A percentile compares a stretch with the other conserved stretches of the same genome.
phyloP scores from a whole-genome alignment of 1,284 basidiomycete genomes.

The Tilletia horrida region DNA sequence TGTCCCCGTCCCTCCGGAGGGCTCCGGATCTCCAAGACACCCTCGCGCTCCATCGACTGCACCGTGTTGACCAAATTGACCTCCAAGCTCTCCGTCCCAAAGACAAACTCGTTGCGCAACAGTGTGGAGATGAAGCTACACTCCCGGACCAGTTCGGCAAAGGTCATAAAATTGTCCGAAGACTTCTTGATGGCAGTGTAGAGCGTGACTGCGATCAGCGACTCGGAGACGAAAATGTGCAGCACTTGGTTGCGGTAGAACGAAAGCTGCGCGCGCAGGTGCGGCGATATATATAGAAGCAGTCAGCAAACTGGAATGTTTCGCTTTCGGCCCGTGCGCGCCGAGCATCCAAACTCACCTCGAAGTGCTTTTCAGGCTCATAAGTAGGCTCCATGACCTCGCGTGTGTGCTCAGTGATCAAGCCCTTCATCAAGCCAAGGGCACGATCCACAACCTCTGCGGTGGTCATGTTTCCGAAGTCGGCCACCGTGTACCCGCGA shows the following conservation, averaged over 20 bases:
- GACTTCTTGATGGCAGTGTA: constrained; percentile 56
- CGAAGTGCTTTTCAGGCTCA: constrained; percentile 53
- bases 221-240: constrained; percentile 49
- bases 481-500: constrained; percentile 55
- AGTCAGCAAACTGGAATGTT: too few species aligned
- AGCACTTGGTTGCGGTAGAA: constrained; percentile 33
- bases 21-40: constrained; percentile 27
- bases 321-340: too few species aligned
- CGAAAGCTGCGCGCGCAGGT: constrained; percentile 19
- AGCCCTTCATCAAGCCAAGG: constrained; percentile 51
- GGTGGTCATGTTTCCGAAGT: constrained; percentile 50
- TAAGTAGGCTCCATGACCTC: constrained; percentile 55
- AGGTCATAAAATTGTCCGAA: constrained; percentile 48
- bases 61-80: constrained; percentile 49
- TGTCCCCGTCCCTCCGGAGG: constrained; percentile 24
- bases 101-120: constrained; percentile 56
- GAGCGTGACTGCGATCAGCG: constrained; percentile 42
- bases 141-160: constrained; percentile 38
- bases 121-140: constrained; percentile 52
- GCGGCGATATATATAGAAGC: too few species aligned
- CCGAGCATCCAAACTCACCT: constrained; percentile 50
- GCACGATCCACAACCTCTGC: constrained; percentile 53
- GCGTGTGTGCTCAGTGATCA: constrained; percentile 47
- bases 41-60: constrained; percentile 31
- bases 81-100: constrained; percentile 50